These are phyloP conservation scores for Tulasnella sp. DNA, from an alignment of 768 basidiomycete species.

Conservation along the genomic window DNA sequence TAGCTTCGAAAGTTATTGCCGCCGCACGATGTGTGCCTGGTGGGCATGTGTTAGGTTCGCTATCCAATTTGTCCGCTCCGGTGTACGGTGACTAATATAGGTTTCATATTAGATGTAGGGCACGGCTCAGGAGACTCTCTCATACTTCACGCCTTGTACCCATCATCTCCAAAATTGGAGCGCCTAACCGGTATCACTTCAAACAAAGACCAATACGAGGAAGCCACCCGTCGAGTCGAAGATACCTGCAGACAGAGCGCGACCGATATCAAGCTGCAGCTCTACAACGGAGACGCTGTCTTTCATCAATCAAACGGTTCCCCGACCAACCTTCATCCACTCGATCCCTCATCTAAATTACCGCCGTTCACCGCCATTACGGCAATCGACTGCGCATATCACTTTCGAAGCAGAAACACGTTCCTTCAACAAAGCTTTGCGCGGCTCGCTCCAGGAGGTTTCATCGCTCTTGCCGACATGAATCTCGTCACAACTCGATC, in stretches of 20 bases:
- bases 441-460: conserved; percentile 50
- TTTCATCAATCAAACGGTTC: conserved; percentile 33
- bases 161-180: conserved; percentile 47
- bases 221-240: conserved; percentile 43
- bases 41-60: conserved; percentile 54
- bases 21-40: conserved; percentile 44
- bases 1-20: conserved; percentile 52
- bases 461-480: conserved; percentile 60
- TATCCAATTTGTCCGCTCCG: not conserved
- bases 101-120: conserved; percentile 53
- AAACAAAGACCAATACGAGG: conserved; percentile 48
- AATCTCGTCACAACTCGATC: conserved; percentile 42
- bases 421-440: conserved; percentile 53
- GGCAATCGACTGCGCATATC: conserved; percentile 67
- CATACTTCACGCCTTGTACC: conserved; percentile 50
- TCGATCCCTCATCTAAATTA: conserved; percentile 40
- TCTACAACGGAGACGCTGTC: conserved; percentile 54
- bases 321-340: conserved; percentile 44
- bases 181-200: conserved; percentile 58
- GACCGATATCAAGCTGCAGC: conserved; percentile 39
- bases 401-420: conserved; percentile 51
- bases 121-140: conserved; percentile 67
- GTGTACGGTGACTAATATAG: not conserved
- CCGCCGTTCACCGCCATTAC: conserved; percentile 50
- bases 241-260: conserved; percentile 31